Conservation (phyloP, 2,329 filamentous ascomycete genomes). For the Thermomyces lanuginosus region DNA sequence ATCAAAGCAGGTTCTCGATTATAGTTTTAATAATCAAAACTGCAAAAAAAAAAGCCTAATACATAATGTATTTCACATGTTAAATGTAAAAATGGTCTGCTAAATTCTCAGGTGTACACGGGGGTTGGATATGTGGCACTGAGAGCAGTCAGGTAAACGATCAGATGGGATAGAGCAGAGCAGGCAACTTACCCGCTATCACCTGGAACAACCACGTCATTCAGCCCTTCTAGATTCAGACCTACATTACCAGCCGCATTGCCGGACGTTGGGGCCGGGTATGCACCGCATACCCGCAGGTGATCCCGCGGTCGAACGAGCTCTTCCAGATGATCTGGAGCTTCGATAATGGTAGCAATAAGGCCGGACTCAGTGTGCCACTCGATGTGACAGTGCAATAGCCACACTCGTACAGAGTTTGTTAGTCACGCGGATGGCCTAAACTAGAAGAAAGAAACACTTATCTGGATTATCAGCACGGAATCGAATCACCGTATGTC, state of each 20-base stretch:
- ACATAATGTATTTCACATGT: no score
- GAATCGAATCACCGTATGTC: conserved; percentile 20
- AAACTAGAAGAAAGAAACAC: conserved; percentile 2
- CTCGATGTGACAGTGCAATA: conserved; percentile 23
- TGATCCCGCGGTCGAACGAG: conserved; percentile 9
- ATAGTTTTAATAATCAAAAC: no score
- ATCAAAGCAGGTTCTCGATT: no score
- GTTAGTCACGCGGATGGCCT: not conserved
- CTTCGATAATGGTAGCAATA: conserved; percentile 17
- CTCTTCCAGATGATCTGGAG: conserved; percentile 13
- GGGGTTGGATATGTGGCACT: no score
- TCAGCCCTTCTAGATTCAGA: conserved; percentile 3
- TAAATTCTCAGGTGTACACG: no score
- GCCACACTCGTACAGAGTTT: conserved; percentile 12
- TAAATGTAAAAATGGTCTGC: no score
- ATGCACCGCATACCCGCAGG: conserved; percentile 11
- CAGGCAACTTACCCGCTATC: conserved; percentile 4
- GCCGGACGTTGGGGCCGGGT: conserved; percentile 9
- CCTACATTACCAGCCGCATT: conserved; percentile 11
- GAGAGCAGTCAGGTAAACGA: no score
- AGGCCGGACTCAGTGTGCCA: conserved; percentile 21
- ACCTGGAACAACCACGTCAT: conserved; percentile 5
- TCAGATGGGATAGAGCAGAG: not conserved
- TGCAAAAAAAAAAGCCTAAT: no score
- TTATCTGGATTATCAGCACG: conserved; percentile 19